A percentile compares a stretch with the other conserved stretches of the same genome.
Conservation (phyloP, 805 yeast genomes). For the Gaillardinia entomophila region DNA sequence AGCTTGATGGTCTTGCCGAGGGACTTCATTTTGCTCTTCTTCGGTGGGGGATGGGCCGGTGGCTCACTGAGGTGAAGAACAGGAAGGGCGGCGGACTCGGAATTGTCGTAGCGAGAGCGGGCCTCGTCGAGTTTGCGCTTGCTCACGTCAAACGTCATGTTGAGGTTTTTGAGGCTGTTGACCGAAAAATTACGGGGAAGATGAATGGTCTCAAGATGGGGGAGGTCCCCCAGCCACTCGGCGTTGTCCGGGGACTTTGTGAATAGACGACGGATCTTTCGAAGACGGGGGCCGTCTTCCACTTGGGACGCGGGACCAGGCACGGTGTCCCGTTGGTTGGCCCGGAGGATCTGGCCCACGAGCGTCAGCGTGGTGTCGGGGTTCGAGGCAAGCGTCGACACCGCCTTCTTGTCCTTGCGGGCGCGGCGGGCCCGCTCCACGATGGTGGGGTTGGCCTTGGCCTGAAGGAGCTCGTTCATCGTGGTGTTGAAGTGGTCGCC, state of each 20-base stretch:
- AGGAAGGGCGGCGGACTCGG: too few species aligned
- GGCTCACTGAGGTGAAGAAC: background rate
- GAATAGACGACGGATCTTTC: background rate
- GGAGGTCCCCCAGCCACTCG: too few species aligned
- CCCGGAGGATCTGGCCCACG: slow-evolving; percentile 7
- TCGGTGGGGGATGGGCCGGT: slow-evolving; percentile 3
- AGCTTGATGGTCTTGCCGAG: slow-evolving; percentile 24
- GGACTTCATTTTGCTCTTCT: slow-evolving; percentile 10
- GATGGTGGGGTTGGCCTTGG: slow-evolving; percentile 1
- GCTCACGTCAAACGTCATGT: slow-evolving; percentile 29
- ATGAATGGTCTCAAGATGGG: slow-evolving; percentile 5
- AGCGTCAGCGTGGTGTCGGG: slow-evolving; percentile 4
- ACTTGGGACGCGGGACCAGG: background rate
- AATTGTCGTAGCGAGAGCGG: slow-evolving; percentile 15
- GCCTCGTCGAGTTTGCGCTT: slow-evolving; percentile 18
- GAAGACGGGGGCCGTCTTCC: too few species aligned
- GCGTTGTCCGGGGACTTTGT: background rate
- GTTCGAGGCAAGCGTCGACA: slow-evolving; percentile 8
- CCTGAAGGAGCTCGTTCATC: slow-evolving; percentile 18
- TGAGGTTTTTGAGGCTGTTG: slow-evolving; percentile 23
- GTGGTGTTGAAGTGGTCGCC: slow-evolving; percentile 39
- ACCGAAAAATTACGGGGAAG: slow-evolving; percentile 31
- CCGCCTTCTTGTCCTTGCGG: slow-evolving; percentile 5
- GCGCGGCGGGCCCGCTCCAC: slow-evolving; percentile 4
- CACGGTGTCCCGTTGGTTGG: background rate